phyloP scores from a whole-genome alignment of 225 moss, liverwort and hornwort species.

The Sphagnum contortum region DNA sequence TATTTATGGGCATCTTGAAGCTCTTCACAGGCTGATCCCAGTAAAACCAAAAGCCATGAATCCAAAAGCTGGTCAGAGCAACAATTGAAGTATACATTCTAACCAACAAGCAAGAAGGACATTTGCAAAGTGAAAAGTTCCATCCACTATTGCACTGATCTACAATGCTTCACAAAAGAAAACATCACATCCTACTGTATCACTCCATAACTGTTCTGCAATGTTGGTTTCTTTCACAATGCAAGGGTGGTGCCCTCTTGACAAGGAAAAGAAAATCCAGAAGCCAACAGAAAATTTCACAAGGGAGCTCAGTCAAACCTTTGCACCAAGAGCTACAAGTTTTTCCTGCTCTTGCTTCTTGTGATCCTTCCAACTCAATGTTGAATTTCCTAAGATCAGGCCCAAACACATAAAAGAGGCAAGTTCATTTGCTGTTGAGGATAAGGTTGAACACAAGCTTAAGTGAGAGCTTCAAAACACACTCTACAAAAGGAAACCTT shows the following conservation, averaged over 20 bases:
- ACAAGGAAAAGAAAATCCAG: no score
- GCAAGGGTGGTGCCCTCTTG: neutral
- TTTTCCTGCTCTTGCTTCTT: constrained; percentile 75
- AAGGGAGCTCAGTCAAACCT: constrained; percentile 28
- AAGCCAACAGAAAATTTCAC: no score
- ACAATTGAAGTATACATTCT: no score
- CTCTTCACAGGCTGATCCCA: constrained; percentile 60
- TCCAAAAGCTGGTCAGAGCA: no score
- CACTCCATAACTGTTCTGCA: no score
- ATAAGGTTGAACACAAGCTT: neutral
- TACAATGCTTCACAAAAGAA: neutral
- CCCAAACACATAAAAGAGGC: neutral
- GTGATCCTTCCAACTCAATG: constrained; percentile 83
- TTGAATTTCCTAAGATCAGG: constrained; percentile 55
- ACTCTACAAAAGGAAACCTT: neutral
- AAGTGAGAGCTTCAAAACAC: neutral
- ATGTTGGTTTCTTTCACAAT: neutral
- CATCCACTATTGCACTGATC: neutral
- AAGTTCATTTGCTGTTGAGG: neutral
- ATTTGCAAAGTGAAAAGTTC: neutral
- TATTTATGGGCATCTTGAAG: constrained; percentile 74
- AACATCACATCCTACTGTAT: neutral
- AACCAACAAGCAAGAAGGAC: no score
- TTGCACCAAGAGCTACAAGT: constrained; percentile 64
- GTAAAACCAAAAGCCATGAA: neutral